Base-by-base conservation (phyloP, 1,139 yeast genomes). In the Hyphopichia khmerensis region DNA sequence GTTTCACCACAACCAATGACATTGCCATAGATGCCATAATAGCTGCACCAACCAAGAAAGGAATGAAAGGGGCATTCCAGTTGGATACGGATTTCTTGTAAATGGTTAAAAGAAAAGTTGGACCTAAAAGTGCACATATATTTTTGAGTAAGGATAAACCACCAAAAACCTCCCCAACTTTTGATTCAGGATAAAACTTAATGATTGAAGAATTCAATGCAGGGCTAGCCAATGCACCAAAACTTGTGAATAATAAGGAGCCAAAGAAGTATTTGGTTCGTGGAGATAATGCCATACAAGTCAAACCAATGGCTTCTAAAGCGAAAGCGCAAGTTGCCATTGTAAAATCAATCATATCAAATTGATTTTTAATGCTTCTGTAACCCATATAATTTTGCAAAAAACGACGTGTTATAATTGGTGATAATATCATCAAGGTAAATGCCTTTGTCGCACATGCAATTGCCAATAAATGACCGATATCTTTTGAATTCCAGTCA, bases 391-490 rank as follows among this genome's bases (percentile, higher is more conserved):
- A 33, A 23, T 56, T 52, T 33, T 60, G 66, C 23, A 71, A 50
- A 4, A 72, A 21, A 18, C 47, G 48, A 40, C 61, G 63, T 41
- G 57, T 59, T n/a, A 69, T 42, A 1, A 68, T 33, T 1, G 77
- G 77, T 2, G 72, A 59, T 10, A 71, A 33, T 2, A 68, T 45
- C 15, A 69, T 60, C 45, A 72, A 56, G 2, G 61, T 58, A 4
- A 64, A 39, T 1, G 74, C 75, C 41, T 65, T 57, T 7, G 78
- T 60, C 1, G 78, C 48, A 38, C 88, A 85, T 1, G 75, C 51
- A 1, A 75, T 45, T 0, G 91, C 79, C 45, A 87, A 60, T 44
- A 79, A 72, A 46, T 75, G 73, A 6, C 93, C 90, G 27, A 84
- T 62, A 39, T 77, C 76, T 3, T 67, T 74, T 17, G 87, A 73